These are phyloP conservation scores for Ambrosia trifida DNA, from an alignment of 129 eudicot genomes.

Conservation along the genomic window DNA sequence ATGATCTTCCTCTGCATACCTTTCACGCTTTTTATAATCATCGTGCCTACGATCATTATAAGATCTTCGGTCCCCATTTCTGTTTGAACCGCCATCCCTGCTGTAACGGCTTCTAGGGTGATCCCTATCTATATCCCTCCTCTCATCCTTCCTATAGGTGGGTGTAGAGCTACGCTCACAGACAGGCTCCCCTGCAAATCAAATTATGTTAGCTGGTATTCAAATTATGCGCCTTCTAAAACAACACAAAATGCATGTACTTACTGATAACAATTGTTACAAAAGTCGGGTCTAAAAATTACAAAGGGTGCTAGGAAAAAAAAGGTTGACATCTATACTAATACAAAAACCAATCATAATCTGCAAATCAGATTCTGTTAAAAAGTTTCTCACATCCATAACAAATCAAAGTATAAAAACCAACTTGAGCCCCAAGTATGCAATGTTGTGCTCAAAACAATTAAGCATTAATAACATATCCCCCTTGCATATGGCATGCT, in stretches of 20 bases:
- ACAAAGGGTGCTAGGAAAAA: background rate
- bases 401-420: background rate
- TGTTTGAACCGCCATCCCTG: slow-evolving; percentile 46
- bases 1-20: slow-evolving; percentile 58
- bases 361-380: background rate
- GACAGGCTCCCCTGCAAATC: slow-evolving; percentile 60
- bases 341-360: background rate
- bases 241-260: slow-evolving; percentile 12
- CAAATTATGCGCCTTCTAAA: slow-evolving; percentile 3
- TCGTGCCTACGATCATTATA: slow-evolving; percentile 54
- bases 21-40: slow-evolving; percentile 57
- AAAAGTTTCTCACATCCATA: background rate
- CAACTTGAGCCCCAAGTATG: background rate
- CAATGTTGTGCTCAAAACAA: background rate
- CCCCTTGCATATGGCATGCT: background rate
- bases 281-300: background rate
- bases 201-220: slow-evolving; percentile 15
- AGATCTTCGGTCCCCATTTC: slow-evolving; percentile 52
- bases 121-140: slow-evolving; percentile 46
- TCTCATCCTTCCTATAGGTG: slow-evolving; percentile 49
- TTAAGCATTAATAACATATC: background rate
- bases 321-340: background rate
- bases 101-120: slow-evolving; percentile 47
- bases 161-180: slow-evolving; percentile 54
- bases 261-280: background rate